These are phyloP conservation scores for Mitragyna speciosa DNA, from an alignment of 257 asterid genomes.

Conservation along the genomic window DNA sequence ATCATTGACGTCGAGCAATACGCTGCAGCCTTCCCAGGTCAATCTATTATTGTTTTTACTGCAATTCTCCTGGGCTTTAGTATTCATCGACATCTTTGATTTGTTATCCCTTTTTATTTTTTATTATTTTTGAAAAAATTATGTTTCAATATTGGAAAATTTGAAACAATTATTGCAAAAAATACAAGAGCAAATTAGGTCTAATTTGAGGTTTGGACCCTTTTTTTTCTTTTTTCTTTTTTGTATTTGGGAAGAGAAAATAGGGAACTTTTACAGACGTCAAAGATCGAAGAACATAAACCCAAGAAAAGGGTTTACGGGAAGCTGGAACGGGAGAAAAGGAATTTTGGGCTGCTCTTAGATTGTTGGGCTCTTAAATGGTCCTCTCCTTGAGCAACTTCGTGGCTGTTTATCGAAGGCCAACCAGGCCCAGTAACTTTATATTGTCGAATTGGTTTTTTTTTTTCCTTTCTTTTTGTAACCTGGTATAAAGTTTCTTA, in stretches of 20 bases:
- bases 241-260: too few species aligned
- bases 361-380: background rate
- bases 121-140: background rate
- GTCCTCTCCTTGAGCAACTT: background rate
- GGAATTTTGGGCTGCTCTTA: background rate
- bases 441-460: too few species aligned
- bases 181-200: background rate
- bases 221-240: too few species aligned
- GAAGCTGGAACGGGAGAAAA: background rate
- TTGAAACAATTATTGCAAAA: background rate
- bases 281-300: background rate
- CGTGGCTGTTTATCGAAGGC: background rate
- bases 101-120: background rate
- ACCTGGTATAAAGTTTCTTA: too few species aligned
- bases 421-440: background rate
- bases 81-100: conserved; percentile 37
- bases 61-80: conserved; percentile 28
- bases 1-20: conserved; percentile 90
- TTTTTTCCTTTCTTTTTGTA: too few species aligned
- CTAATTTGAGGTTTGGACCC: background rate
- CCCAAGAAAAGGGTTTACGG: conserved; percentile 12
- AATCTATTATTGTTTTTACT: conserved; percentile 43
- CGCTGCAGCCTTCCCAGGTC: conserved; percentile 96
- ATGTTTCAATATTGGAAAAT: background rate
- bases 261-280: background rate